These are phyloP conservation scores for Lasiosphaeriaceae sp. DNA, from an alignment of 495 filamentous ascomycete genomes.

Conservation along the genomic window DNA sequence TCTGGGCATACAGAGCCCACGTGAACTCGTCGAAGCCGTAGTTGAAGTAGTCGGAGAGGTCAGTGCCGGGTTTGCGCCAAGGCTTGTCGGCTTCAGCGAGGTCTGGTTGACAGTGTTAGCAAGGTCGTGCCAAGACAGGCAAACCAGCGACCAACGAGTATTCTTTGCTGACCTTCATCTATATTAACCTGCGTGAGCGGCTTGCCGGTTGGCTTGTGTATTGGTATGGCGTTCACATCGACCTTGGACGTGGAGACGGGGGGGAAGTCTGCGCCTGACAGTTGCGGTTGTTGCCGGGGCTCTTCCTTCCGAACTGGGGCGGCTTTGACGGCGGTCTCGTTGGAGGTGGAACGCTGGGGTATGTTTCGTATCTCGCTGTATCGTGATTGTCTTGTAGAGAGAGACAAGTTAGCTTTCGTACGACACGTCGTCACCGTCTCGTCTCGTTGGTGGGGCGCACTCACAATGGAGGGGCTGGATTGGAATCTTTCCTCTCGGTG, in stretches of 20 bases:
- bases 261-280: constrained; percentile 38
- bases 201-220: constrained; percentile 68
- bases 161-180: constrained; percentile 65
- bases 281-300: constrained; percentile 17
- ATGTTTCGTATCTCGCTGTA: constrained; percentile 67
- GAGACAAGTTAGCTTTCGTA: background rate
- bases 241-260: constrained; percentile 69
- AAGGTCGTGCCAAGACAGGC: too few relatives aligned
- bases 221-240: constrained; percentile 78
- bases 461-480: constrained; percentile 64
- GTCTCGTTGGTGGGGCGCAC: constrained; percentile 27
- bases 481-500: constrained; percentile 74
- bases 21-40: constrained; percentile 99
- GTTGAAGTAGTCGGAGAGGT: constrained; percentile 97
- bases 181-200: constrained; percentile 81
- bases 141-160: too few relatives aligned
- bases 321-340: constrained; percentile 40
- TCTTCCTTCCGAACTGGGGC: constrained; percentile 47
- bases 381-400: constrained; percentile 37
- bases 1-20: constrained; percentile 90
- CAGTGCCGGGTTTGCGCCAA: constrained; percentile 93
- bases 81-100: constrained; percentile 83
- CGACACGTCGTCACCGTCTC: background rate
- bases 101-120: constrained; percentile 43
- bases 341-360: constrained; percentile 56